phyloP scores from a whole-genome alignment of 768 basidiomycete genomes.

The Dioszegia hungarica region DNA sequence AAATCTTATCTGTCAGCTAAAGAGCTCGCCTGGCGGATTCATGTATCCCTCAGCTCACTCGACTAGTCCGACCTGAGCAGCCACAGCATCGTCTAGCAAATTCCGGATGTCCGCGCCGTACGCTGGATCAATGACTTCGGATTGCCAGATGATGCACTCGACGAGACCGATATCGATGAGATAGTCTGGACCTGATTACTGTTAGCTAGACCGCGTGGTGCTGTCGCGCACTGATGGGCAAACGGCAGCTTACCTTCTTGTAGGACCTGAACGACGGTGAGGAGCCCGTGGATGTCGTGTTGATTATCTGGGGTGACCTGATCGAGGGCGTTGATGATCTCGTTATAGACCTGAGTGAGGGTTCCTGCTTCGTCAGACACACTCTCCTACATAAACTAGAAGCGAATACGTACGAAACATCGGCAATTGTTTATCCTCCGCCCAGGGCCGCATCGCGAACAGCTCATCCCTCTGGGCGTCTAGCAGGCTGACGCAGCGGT shows the following conservation, averaged over 20 bases:
- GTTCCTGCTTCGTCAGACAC: constrained; percentile 11
- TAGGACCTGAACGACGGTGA: constrained; percentile 14
- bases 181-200: constrained; percentile 32
- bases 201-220: too few species aligned
- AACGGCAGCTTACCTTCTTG: constrained; percentile 22
- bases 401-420: constrained; percentile 12
- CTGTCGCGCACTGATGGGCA: background rate
- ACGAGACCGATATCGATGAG: constrained; percentile 33
- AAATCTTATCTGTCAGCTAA: constrained; percentile 16
- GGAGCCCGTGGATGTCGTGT: background rate
- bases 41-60: too few species aligned
- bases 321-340: background rate
- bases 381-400: background rate
- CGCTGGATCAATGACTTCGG: constrained; percentile 24
- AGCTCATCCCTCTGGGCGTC: constrained; percentile 33
- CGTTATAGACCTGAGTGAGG: constrained; percentile 17
- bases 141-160: constrained; percentile 27
- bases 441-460: constrained; percentile 13
- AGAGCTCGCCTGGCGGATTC: too few species aligned
- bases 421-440: constrained; percentile 9
- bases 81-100: constrained; percentile 19
- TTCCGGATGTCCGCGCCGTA: constrained; percentile 21
- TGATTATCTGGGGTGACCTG: background rate
- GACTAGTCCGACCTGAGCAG: constrained; percentile 9
- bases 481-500: constrained; percentile 17